Percentiles rank a stretch among this genome's conserved stretches.
Evolutionary conservation across 805 yeast genomes (phyloP).

Genomic region (Dipodascus albidus): DNA sequence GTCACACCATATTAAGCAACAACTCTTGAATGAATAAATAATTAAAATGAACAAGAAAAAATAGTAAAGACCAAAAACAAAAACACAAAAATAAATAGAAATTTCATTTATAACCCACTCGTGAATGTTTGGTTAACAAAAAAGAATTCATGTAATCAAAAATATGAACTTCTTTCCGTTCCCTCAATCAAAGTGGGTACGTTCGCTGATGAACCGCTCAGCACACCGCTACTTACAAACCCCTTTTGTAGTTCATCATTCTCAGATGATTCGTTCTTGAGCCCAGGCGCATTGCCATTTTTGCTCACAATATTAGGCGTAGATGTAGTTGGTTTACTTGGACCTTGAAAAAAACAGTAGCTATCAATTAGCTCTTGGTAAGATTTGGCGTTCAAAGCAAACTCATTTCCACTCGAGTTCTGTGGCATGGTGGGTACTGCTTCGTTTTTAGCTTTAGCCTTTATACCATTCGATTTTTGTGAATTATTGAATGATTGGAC

Average conservation of each 20-base stretch:
- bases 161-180: not conserved
- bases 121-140: not conserved
- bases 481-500: not conserved
- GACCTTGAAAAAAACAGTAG: slow-evolving; percentile 27
- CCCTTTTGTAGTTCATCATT: not conserved
- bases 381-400: slow-evolving; percentile 25
- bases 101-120: not conserved
- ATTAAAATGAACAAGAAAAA: no score
- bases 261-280: not conserved
- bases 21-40: not conserved
- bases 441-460: slow-evolving; percentile 3
- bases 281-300: no score
- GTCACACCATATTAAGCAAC: not conserved
- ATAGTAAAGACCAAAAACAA: not conserved
- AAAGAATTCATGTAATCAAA: not conserved
- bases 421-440: not conserved
- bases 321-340: not conserved
- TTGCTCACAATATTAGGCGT: not conserved
- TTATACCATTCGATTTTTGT: slow-evolving; percentile 1
- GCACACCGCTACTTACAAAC: not conserved
- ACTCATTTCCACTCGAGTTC: slow-evolving; percentile 8
- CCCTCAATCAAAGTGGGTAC: not conserved
- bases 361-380: slow-evolving; percentile 29
- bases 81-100: not conserved
- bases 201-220: not conserved